These are phyloP conservation scores for Agaricus blazei DNA, from an alignment of 768 basidiomycete species.

Conservation along the genomic window DNA sequence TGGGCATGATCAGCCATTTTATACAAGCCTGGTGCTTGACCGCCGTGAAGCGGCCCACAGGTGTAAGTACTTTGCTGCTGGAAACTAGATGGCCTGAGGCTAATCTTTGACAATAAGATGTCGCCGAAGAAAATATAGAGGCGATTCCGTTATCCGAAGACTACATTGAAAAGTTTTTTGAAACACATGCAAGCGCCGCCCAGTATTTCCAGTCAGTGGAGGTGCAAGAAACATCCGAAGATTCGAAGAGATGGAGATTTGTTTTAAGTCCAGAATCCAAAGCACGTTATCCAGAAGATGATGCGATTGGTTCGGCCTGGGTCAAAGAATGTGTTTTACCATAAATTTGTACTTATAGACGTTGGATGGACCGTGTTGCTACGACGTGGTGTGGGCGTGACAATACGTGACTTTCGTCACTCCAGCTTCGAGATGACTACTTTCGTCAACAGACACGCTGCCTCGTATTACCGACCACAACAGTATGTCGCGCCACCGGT, in stretches of 20 bases:
- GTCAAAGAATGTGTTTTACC: constrained; percentile 16
- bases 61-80: constrained; percentile 24
- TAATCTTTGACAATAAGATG: constrained; percentile 17
- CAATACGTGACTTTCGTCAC: not conserved
- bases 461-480: constrained; percentile 25
- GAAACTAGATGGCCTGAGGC: not conserved
- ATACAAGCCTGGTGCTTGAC: constrained; percentile 25
- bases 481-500: constrained; percentile 15
- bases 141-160: constrained; percentile 10
- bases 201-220: constrained; percentile 7
- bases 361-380: not conserved
- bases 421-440: constrained; percentile 7
- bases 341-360: not conserved
- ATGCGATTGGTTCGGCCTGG: constrained; percentile 30
- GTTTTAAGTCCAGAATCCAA: constrained; percentile 36
- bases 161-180: constrained; percentile 6
- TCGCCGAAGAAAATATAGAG: constrained; percentile 30
- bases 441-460: constrained; percentile 14
- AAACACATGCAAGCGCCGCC: constrained; percentile 2
- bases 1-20: constrained; percentile 48
- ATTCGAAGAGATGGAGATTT: constrained; percentile 6
- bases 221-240: not conserved
- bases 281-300: constrained; percentile 43
- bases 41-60: constrained; percentile 26
- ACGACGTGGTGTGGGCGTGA: not conserved